Evolutionary conservation across 2,329 filamentous ascomycete genomes (phyloP).

Genomic region (Aspergillus thermomutatus): DNA sequence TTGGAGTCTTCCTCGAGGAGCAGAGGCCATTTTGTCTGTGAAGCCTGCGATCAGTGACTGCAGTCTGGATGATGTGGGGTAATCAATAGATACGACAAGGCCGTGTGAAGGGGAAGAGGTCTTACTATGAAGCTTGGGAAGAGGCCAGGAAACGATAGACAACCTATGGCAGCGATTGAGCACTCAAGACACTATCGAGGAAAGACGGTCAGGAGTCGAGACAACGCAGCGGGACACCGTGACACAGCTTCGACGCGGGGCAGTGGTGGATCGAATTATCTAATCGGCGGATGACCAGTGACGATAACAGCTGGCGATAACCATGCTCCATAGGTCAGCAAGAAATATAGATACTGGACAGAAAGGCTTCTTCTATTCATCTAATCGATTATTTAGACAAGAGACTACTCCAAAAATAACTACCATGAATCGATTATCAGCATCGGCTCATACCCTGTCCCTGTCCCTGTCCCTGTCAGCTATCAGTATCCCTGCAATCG

Average conservation of each 20-base stretch:
- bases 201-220: background rate
- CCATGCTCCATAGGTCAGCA: background rate
- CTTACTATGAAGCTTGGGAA: background rate
- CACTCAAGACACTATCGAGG: background rate
- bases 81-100: background rate
- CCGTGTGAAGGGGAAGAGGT: background rate
- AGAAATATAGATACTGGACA: too few relatives aligned
- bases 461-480: too few relatives aligned
- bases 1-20: slow-evolving; percentile 47
- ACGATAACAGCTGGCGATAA: background rate
- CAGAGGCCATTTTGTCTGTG: background rate
- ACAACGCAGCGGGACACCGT: background rate
- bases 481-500: background rate
- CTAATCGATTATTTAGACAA: too few relatives aligned
- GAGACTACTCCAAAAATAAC: too few relatives aligned
- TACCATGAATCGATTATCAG: background rate
- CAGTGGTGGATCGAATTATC: background rate
- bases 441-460: background rate
- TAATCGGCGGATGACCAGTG: background rate
- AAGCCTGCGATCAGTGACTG: background rate
- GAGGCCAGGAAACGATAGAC: background rate
- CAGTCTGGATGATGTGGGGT: background rate
- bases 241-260: background rate
- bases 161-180: background rate
- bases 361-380: background rate